Base-by-base conservation (phyloP, 2,329 filamentous ascomycete genomes). In the Botrytis squamosa region DNA sequence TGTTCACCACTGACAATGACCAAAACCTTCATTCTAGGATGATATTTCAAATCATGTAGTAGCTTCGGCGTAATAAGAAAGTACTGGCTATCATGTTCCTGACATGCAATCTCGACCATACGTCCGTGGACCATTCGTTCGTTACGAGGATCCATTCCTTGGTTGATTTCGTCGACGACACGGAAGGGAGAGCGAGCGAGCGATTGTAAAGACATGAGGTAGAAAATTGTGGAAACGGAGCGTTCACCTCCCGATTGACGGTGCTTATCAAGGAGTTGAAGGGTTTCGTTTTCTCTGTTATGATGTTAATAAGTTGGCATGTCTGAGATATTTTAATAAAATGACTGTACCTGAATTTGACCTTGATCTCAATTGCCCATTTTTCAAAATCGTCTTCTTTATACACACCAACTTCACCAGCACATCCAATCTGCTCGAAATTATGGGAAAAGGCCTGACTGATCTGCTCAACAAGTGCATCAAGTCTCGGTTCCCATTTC, bases 141-240 rank as follows among this genome's bases (percentile, higher is more conserved):
- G 83, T 99, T 99, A 79, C 96, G 91, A 62, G 95, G 96, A 82
- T 99, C 96, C 96, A 99, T 99, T 77, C 96, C 96, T 84, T 99
- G 96, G 81, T 99, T 99, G 86, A 99, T 99, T 85, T 99, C 96
- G 83, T 99, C 96, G 74, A 99, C 96, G 68, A 99, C 95, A 70
- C 96, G 94, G 88, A 99, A 99, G 1, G 96, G 96, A 5, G 95
- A 94, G 79, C 94, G 92, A 25, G 96, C 95, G 79, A 99, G 91
- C 68, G 93, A 93, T 82, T 99, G 96, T 40, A 99, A 88, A 8
- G 96, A 94, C 95, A 99, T 98, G 73, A 99, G 93, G 84, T 97
- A 99, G 87, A 98, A 99, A 81, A 98, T 97, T 22, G 96, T 99
- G 36, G 94, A 97, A 36, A 99, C 95, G 38, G 96, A 94, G 74